Evolutionary conservation across 148 eudicot species (phyloP).

Genomic region (Silene latifolia): DNA sequence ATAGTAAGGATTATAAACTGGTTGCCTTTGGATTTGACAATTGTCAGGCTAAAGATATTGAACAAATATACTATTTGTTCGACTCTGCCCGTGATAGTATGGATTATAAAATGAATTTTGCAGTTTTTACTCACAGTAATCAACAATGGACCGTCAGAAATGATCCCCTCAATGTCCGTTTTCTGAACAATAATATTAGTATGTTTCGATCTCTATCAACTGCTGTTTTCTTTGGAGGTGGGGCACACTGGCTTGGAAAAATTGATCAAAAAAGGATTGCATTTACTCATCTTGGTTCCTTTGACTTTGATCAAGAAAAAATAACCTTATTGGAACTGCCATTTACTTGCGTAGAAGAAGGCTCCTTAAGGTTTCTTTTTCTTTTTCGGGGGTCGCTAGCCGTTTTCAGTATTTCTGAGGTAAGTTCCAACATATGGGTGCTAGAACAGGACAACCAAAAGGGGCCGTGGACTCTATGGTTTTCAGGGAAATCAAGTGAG

Average conservation of each 20-base stretch:
- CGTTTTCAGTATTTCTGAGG: too few relatives aligned
- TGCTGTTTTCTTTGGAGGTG: background rate
- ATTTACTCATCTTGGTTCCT: background rate
- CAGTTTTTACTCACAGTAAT: background rate
- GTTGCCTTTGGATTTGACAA: background rate
- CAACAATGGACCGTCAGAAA: background rate
- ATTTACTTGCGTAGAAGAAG: background rate
- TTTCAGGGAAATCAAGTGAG: too few relatives aligned
- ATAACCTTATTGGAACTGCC: background rate
- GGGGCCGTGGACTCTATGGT: too few relatives aligned
- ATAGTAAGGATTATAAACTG: too few relatives aligned
- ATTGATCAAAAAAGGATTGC: background rate
- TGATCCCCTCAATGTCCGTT: background rate
- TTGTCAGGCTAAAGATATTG: too few relatives aligned
- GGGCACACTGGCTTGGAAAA: background rate
- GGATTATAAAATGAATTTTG: too few relatives aligned
- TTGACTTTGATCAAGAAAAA: conserved; percentile 3
- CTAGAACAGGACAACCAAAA: too few relatives aligned
- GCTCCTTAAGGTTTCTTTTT: background rate
- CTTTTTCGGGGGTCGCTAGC: too few relatives aligned
- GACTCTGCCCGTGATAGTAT: too few relatives aligned
- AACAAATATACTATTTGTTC: too few relatives aligned
- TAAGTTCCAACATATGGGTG: too few relatives aligned
- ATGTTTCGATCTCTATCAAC: background rate
- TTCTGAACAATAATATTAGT: background rate